A percentile compares a stretch with the other conserved stretches of the same genome.
Conservation (phyloP, 2,329 filamentous ascomycete genomes). For the Pseudodiploospora longispora region DNA sequence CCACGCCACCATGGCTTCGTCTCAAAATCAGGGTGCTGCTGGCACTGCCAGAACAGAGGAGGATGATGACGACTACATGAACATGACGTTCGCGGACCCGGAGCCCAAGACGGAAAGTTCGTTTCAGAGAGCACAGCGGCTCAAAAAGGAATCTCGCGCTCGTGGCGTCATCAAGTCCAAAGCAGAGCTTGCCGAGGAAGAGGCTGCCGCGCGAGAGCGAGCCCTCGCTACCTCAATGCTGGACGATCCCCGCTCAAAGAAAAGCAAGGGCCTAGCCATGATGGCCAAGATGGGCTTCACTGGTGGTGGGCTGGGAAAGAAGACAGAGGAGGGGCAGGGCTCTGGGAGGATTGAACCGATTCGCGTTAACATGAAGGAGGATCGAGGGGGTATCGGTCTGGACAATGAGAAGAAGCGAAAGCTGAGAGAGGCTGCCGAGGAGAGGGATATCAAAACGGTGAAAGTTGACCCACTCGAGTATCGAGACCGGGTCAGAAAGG, state of each 20-base stretch:
- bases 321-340: constrained; percentile 37
- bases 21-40: background rate
- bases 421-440: constrained; percentile 53
- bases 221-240: constrained; percentile 70
- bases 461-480: constrained; percentile 62
- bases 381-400: constrained; percentile 73
- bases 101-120: constrained; percentile 46
- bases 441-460: constrained; percentile 49
- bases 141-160: constrained; percentile 57
- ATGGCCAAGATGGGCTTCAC: constrained; percentile 95
- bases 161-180: constrained; percentile 69
- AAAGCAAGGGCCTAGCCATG: constrained; percentile 87
- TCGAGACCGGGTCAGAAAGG: constrained; percentile 60
- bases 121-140: constrained; percentile 44
- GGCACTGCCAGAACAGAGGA: constrained; percentile 29
- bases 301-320: constrained; percentile 62
- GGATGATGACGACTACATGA: constrained; percentile 94
- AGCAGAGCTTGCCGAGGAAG: constrained; percentile 69
- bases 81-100: constrained; percentile 76
- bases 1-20: constrained; percentile 2
- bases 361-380: constrained; percentile 66
- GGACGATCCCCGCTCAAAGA: constrained; percentile 43
- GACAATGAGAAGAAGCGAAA: constrained; percentile 79
- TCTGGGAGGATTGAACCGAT: constrained; percentile 58
- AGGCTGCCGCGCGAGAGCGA: constrained; percentile 61